Evolutionary conservation across 2,329 filamentous ascomycete genomes (phyloP).

Genomic region (Pestalotiopsis sp.): DNA sequence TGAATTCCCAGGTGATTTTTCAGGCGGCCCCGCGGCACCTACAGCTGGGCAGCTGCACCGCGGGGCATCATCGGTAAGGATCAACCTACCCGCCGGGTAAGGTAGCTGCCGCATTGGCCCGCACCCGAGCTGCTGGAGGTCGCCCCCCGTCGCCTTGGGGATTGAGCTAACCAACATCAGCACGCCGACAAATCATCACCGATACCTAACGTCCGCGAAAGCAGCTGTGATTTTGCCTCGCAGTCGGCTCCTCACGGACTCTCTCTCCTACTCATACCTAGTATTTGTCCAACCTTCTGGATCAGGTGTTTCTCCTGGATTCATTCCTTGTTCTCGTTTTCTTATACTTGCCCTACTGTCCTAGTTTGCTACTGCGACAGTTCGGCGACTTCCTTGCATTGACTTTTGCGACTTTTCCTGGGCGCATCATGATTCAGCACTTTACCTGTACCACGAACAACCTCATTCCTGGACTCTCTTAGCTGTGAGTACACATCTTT

Average conservation of each 20-base stretch:
- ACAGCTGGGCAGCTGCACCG: not conserved
- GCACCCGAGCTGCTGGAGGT: not conserved
- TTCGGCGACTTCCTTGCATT: not conserved
- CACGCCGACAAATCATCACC: constrained; percentile 10
- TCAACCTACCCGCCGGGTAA: not conserved
- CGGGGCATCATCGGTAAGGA: not conserved
- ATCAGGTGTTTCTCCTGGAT: not conserved
- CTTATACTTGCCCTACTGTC: constrained; percentile 21
- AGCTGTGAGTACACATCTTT: constrained; percentile 39
- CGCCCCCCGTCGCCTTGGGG: not conserved
- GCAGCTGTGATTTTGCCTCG: not conserved
- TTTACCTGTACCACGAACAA: constrained; percentile 25
- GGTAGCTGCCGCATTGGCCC: not conserved
- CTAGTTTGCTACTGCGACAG: constrained; percentile 6
- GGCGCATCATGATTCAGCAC: constrained; percentile 19
- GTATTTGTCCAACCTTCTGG: not conserved
- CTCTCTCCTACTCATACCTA: not conserved
- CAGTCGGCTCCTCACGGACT: not conserved
- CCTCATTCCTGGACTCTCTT: constrained; percentile 38
- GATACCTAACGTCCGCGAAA: not conserved
- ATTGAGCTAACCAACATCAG: not conserved
- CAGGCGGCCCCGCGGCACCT: not conserved
- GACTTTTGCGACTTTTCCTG: constrained; percentile 4
- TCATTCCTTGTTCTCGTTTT: constrained; percentile 15
- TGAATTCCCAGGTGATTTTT: not conserved